Evolutionary conservation across 345 rosid species (phyloP), one percentile per base, ranked within the genome.

Genomic region (Aegle marmelos): DNA sequence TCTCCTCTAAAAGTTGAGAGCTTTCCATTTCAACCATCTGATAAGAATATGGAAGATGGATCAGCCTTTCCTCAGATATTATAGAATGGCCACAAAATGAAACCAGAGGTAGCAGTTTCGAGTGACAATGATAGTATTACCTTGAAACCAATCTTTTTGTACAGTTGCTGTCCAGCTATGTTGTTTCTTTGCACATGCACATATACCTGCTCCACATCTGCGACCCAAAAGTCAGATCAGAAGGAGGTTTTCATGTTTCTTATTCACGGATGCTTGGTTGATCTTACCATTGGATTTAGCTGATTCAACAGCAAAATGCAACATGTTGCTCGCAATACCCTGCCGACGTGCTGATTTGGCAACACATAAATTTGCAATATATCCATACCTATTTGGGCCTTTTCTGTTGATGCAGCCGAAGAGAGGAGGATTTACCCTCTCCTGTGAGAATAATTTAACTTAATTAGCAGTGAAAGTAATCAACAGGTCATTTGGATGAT

Each of bases 311-410:
- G 91, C 93, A 76, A 91, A 93, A 73, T 83, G 79, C 79, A 93
- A 79, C 98, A 93, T 91, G 82, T 85, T 93, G 77, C 85, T 87
- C 25, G 93, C 98, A 79, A 93, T 87, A 50, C 98, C 95, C 85
- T 81, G 93, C 59, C 95, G 89, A 62, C 98, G 97, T 48, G 95
- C 97, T 70, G 95, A 89, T 84, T 91, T 93, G 11, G 90, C 84
- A 34, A 93, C 97, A 68, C 97, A 92, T 77, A 95, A 82, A 87
- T 95, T 95, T 77, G 89, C 85, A 59, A 93, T 86, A 73, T 95
- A 93, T 58, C 90, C 88, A 72, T 93, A 94, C 84, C 88, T 90
- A 72, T 83, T 85, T 10, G 88, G 83, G 25, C 81, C 86, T 48
- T 74, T 78, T 53, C 71, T 77, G 63, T 82, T 83, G 62, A 89